Evolutionary conservation across 306 rosid genomes (phyloP).

Genomic region (Glycine soja): DNA sequence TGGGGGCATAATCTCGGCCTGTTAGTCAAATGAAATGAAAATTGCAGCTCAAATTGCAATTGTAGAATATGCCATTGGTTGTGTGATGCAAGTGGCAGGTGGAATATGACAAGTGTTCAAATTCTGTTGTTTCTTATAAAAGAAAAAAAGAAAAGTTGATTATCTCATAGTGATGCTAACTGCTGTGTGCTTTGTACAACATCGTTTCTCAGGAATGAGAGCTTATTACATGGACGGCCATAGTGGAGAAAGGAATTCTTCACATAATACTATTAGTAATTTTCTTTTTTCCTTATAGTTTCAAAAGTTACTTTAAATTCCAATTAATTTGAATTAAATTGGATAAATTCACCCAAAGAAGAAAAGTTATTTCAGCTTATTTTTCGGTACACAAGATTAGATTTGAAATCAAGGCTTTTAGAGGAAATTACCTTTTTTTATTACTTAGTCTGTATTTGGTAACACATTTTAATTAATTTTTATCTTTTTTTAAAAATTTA

Average conservation of each 20-base stretch:
- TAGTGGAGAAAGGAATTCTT: background rate
- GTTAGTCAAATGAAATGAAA: conserved; percentile 37
- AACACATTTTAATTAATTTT: too few species aligned
- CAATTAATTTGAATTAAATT: background rate
- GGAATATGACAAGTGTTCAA: conserved; percentile 27
- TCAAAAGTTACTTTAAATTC: background rate
- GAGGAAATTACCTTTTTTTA: too few species aligned
- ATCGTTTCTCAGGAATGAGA: conserved; percentile 17
- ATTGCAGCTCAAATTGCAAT: conserved; percentile 17
- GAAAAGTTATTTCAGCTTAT: background rate
- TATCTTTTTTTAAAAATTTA: too few species aligned
- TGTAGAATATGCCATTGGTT: background rate
- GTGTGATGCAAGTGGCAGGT: conserved; percentile 32
- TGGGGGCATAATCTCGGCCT: too few species aligned
- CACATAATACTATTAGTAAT: background rate
- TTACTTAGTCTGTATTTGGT: too few species aligned
- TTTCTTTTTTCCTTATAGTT: background rate
- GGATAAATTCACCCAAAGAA: background rate
- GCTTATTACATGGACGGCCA: conserved; percentile 22
- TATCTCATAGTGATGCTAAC: background rate
- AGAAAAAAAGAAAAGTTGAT: background rate
- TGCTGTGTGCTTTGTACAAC: background rate
- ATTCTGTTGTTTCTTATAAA: background rate
- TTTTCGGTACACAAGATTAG: background rate
- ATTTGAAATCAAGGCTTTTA: background rate